Evolutionary conservation across 192 early-diverging fungal genomes (phyloP).

Genomic region (Rhizophagus prolifer): DNA sequence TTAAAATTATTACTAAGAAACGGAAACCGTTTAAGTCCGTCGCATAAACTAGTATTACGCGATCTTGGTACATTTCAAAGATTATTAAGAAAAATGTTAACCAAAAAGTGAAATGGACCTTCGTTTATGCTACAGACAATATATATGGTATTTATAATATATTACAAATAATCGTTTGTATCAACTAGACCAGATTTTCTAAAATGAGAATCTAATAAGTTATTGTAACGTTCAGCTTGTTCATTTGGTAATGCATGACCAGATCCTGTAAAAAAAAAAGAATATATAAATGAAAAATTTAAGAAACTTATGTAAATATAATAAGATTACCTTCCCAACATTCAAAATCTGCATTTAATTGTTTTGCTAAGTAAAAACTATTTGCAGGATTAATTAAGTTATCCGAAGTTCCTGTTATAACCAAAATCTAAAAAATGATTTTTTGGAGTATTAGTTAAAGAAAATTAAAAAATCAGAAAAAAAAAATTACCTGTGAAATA

Average conservation of each 20-base stretch:
- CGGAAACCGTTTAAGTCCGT: too few relatives aligned
- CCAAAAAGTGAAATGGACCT: too few relatives aligned
- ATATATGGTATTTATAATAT: too few relatives aligned
- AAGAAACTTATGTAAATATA: neutral
- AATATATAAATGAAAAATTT: too few relatives aligned
- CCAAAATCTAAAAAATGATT: conserved; percentile 1
- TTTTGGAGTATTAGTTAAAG: too few relatives aligned
- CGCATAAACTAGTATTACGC: too few relatives aligned
- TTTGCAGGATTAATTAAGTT: conserved; percentile 37
- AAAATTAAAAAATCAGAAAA: neutral
- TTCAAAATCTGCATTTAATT: conserved; percentile 30
- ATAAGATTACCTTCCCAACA: conserved; percentile 35
- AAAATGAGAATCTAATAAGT: conserved; percentile 36
- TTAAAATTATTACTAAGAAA: too few relatives aligned
- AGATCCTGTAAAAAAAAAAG: conserved; percentile 6
- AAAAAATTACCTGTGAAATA: conserved; percentile 8
- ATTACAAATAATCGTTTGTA: neutral
- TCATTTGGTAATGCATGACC: conserved; percentile 41
- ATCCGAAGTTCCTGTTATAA: conserved; percentile 35
- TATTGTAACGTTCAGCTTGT: conserved; percentile 36
- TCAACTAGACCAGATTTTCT: conserved; percentile 12
- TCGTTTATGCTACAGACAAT: too few relatives aligned
- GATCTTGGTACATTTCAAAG: too few relatives aligned
- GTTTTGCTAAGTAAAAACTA: conserved; percentile 34
- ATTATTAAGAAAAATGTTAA: too few relatives aligned